Evolutionary conservation across 1,139 yeast genomes (phyloP).

Genomic region (Hemisphaericaspora xylofermentans): DNA sequence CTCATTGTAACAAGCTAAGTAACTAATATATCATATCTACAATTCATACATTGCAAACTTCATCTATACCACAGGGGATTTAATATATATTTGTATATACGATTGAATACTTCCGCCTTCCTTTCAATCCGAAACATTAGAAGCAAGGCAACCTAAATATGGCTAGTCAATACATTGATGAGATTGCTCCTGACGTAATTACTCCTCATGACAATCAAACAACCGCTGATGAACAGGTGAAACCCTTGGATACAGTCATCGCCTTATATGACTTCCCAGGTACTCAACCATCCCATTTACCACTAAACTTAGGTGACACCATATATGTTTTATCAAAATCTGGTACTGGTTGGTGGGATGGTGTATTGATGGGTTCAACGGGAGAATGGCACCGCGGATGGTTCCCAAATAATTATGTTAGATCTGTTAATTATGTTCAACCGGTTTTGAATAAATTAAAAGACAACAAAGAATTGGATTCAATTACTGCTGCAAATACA

Average conservation of each 20-base stretch:
- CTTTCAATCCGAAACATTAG: too few relatives aligned
- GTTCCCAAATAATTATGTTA: conserved; percentile 67
- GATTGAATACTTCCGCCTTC: too few relatives aligned
- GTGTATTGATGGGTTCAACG: conserved; percentile 42
- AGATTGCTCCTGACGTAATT: conserved; percentile 42
- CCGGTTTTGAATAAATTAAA: conserved; percentile 43
- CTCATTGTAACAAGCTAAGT: too few relatives aligned
- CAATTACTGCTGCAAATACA: conserved; percentile 49
- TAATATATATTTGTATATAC: too few relatives aligned
- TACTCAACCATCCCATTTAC: conserved; percentile 45
- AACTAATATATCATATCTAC: too few relatives aligned
- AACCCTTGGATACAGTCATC: conserved; percentile 49
- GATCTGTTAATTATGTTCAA: conserved; percentile 48
- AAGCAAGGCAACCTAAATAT: conserved; percentile 2
- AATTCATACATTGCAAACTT: too few relatives aligned
- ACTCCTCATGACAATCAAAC: conserved; percentile 28
- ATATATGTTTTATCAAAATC: conserved; percentile 52
- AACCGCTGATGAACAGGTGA: conserved; percentile 26
- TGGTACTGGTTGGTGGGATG: conserved; percentile 78
- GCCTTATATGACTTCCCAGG: conserved; percentile 54
- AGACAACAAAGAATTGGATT: conserved; percentile 43
- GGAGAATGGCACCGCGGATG: conserved; percentile 63
- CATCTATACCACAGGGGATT: too few relatives aligned
- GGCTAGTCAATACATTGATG: conserved; percentile 23
- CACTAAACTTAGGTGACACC: conserved; percentile 50